A percentile compares a stretch with the other conserved stretches of the same genome.
These are phyloP conservation scores for Penicillium sp. DNA, from an alignment of 2,329 filamentous ascomycete genomes.

Conservation along the genomic window DNA sequence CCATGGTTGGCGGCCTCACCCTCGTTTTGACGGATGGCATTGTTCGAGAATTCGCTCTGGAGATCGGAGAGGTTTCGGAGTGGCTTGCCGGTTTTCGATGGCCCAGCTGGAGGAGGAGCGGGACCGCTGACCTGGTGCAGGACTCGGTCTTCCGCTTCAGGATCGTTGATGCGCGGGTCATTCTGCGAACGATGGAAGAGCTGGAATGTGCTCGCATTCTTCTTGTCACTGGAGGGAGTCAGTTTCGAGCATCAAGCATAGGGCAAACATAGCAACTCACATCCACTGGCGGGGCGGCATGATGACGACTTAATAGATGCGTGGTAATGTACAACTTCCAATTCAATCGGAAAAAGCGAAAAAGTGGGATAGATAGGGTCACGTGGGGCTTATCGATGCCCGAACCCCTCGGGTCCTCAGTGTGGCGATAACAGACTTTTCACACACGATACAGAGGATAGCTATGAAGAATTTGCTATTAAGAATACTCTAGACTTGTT, in stretches of 20 bases:
- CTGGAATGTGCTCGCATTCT: constrained; percentile 86
- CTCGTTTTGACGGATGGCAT: constrained; percentile 77
- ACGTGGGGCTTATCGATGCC: constrained; percentile 33
- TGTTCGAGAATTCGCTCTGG: constrained; percentile 68
- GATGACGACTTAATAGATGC: constrained; percentile 36
- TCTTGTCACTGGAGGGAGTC: constrained; percentile 68
- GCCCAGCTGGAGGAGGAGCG: constrained; percentile 24
- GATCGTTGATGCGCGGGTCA: constrained; percentile 95
- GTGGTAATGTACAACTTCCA: not conserved
- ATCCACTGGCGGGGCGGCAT: constrained; percentile 79
- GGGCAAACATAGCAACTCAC: constrained; percentile 45
- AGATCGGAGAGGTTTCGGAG: constrained; percentile 70
- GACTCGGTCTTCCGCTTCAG: constrained; percentile 83
- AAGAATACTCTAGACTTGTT: not conserved
- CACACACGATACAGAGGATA: not conserved
- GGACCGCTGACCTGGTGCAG: constrained; percentile 66
- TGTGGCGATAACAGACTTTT: not conserved
- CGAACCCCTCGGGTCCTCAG: constrained; percentile 24
- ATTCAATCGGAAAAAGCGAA: constrained; percentile 20
- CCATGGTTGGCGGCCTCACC: constrained; percentile 94
- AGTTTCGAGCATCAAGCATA: constrained; percentile 1
- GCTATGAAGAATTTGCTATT: not conserved
- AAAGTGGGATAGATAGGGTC: constrained; percentile 31
- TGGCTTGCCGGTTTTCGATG: constrained; percentile 45
- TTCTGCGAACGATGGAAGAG: constrained; percentile 96